Conservation (phyloP, 257 asterid species). For the Ehretia macrophylla region DNA sequence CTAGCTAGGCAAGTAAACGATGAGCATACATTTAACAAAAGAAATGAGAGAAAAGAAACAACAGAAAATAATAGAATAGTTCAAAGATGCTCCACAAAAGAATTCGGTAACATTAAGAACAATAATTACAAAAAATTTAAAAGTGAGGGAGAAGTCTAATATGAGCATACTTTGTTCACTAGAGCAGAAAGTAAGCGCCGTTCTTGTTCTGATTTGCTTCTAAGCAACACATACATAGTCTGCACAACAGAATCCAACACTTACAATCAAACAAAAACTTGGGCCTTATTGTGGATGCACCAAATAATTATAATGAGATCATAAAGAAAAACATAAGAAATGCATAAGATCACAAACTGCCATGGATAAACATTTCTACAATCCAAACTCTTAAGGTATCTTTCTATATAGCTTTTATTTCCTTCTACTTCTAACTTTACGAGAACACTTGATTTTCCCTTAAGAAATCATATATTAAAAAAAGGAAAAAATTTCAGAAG, state of each 20-base stretch:
- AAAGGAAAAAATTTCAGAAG: too few relatives aligned
- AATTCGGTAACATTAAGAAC: too few relatives aligned
- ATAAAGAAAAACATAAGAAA: too few relatives aligned
- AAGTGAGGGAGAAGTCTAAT: neutral
- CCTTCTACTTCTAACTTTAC: too few relatives aligned
- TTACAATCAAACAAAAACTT: neutral
- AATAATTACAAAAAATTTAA: neutral
- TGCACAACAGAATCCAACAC: slow-evolving; percentile 19
- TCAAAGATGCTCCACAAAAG: too few relatives aligned
- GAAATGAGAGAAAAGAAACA: slow-evolving; percentile 5
- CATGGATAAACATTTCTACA: too few relatives aligned
- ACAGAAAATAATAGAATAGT: too few relatives aligned
- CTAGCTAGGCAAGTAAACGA: slow-evolving; percentile 43
- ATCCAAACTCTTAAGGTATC: too few relatives aligned
- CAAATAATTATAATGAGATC: neutral
- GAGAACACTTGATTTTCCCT: too few relatives aligned
- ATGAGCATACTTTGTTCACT: slow-evolving; percentile 69
- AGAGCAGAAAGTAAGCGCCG: slow-evolving; percentile 74
- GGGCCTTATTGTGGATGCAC: neutral
- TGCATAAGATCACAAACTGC: too few relatives aligned
- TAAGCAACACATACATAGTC: slow-evolving; percentile 68
- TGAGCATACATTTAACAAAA: neutral
- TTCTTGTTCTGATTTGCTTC: slow-evolving; percentile 95
- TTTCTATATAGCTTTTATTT: too few relatives aligned
- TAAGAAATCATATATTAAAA: too few relatives aligned